A percentile compares a stretch with the other conserved stretches of the same genome.
phyloP scores from a whole-genome alignment of 2,329 filamentous ascomycete genomes.

The Periconia sp. region DNA sequence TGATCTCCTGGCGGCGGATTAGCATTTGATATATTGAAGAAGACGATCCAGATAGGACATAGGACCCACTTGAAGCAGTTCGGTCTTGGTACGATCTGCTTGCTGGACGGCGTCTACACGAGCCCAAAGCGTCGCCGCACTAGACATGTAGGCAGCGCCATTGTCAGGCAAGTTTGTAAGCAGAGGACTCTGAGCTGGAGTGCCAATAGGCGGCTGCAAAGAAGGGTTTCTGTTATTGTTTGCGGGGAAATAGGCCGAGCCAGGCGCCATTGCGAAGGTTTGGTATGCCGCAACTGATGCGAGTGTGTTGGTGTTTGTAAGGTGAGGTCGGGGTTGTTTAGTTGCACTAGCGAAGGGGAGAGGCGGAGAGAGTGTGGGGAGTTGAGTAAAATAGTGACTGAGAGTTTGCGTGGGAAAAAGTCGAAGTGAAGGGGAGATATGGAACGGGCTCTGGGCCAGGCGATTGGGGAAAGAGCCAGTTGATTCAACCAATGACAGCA shows the following conservation, averaged over 20 bases:
- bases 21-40: background rate
- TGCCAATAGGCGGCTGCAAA: background rate
- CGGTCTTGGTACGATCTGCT: slow-evolving; percentile 33
- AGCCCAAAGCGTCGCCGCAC: slow-evolving; percentile 22
- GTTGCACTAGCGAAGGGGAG: no score
- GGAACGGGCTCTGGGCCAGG: background rate
- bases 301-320: background rate
- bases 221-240: background rate
- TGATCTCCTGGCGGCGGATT: slow-evolving; percentile 38
- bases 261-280: background rate
- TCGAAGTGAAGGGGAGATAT: background rate
- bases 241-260: background rate
- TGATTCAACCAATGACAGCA: background rate
- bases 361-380: no score
- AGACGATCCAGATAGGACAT: background rate
- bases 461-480: background rate
- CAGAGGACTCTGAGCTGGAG: background rate
- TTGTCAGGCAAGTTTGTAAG: background rate
- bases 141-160: background rate
- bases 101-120: slow-evolving; percentile 35
- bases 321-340: background rate
- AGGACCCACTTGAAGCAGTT: slow-evolving; percentile 33
- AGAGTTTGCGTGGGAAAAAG: background rate
- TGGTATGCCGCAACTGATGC: no score
- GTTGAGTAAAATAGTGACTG: background rate